Base-by-base conservation (phyloP, 2,329 filamentous ascomycete species). In the Ophiobolus disseminans region DNA sequence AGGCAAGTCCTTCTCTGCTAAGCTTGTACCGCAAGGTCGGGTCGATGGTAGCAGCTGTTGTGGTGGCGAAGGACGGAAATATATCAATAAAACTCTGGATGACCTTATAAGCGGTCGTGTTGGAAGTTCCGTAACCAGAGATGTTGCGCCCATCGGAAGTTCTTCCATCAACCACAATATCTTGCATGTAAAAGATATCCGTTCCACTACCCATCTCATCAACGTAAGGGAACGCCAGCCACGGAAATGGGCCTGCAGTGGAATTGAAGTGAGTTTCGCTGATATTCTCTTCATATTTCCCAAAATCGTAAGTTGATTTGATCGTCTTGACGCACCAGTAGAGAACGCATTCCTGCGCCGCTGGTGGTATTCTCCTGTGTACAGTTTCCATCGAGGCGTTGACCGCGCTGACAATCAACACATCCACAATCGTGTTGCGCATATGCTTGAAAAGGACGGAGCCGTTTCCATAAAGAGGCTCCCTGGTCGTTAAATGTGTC, bases 271-370 rank as follows among this genome's bases (percentile, higher is more conserved):
- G 45, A 1, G 22, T 45, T 2, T 53, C 10, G 0, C 50, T 35
- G 13, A 57, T 37, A 5, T 58, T 44, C 32, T 62, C 62, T 3
- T 19, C 14, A 26, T 65, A 62, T 4, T 10, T 30, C 3, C 48
- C 63, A 14, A 14, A 32, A 5, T 21, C 19, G 14, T 64, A 68
- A 0, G 54, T 48, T 1, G 63, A 66, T 4, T 45, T 13, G 2
- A 69, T 47, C 2, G 28, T 51, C 25, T 65, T 53, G 3, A 68
- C 56, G 26, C 64, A 69, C 62, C 60, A 69, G 1, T 53, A 45
- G 0, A 67, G 25, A 0, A 64, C 20, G 19, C 65, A 67, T 36
- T 69, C 64, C 0, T 60, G 55, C 0, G 52, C 50, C 1, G 54
- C 2, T 0, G 64, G 63, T 1, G 36, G 37, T 16, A 48, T 39